Conservation (phyloP, 2,329 filamentous ascomycete genomes). For the Aspergillus viridinutans region DNA sequence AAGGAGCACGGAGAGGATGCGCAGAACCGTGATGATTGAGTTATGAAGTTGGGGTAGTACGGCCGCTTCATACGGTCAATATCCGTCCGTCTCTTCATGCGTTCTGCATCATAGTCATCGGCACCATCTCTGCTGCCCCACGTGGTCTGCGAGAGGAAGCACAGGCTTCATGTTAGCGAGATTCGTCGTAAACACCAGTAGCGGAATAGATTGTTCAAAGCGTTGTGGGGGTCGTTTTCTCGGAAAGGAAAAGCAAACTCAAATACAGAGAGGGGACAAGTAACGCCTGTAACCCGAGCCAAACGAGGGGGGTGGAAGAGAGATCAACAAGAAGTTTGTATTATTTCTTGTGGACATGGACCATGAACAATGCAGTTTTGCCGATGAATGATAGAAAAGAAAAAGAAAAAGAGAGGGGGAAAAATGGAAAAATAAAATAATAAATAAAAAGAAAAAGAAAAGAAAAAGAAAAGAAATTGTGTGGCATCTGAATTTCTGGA, state of each 20-base stretch:
- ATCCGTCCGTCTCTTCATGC: constrained; percentile 51
- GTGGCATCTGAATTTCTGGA: background rate
- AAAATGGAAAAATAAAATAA: background rate
- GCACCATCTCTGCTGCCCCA: constrained; percentile 94
- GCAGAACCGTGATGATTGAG: constrained; percentile 18
- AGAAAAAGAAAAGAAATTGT: constrained; percentile 1
- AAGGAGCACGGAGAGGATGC: background rate
- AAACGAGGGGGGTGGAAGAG: background rate
- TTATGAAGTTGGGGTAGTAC: constrained; percentile 30
- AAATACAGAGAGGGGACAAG: background rate
- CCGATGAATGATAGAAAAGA: background rate
- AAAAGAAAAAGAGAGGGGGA: too few species aligned
- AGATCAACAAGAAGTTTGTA: background rate
- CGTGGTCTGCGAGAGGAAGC: constrained; percentile 63
- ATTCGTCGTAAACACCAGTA: background rate
- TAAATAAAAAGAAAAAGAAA: background rate
- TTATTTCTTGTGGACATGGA: background rate
- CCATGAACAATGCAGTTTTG: background rate
- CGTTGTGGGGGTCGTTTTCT: background rate
- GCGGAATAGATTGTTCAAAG: background rate
- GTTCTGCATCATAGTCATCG: constrained; percentile 73
- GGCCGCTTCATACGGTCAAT: constrained; percentile 31
- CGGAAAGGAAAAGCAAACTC: background rate
- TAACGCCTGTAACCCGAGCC: background rate
- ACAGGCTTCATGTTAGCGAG: constrained; percentile 1